Conservation (phyloP, 441 rosid genomes). For the Breynia disticha region DNA sequence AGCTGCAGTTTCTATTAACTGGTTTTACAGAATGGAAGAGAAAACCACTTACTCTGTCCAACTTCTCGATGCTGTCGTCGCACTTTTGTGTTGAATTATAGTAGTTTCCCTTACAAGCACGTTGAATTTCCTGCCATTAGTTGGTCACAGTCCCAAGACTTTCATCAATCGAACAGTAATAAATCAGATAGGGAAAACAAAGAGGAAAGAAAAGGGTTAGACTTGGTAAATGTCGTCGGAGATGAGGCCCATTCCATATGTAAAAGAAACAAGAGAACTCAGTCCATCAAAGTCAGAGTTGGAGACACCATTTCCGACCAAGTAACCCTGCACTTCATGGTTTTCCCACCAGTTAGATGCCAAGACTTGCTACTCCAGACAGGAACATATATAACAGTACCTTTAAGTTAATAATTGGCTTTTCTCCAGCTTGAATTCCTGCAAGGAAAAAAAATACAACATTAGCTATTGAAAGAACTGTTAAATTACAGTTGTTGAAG, state of each 20-base stretch:
- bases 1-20: too few relatives aligned
- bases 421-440: constrained; percentile 38
- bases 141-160: too few relatives aligned
- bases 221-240: constrained; percentile 39
- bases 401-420: constrained; percentile 45
- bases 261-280: constrained; percentile 32
- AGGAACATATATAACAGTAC: constrained; percentile 15
- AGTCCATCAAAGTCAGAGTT: constrained; percentile 19
- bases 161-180: too few relatives aligned
- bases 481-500: too few relatives aligned
- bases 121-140: constrained; percentile 26
- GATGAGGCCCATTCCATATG: constrained; percentile 48
- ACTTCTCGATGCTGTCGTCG: constrained; percentile 10
- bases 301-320: constrained; percentile 42
- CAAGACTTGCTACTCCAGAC: too few relatives aligned
- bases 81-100: constrained; percentile 11
- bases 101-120: constrained; percentile 26
- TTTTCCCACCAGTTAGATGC: background rate
- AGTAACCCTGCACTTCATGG: constrained; percentile 31
- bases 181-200: background rate
- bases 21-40: too few relatives aligned
- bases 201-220: background rate
- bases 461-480: too few relatives aligned
- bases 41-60: constrained; percentile 19
- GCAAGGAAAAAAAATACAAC: background rate